Evolutionary conservation across 2,329 filamentous ascomycete genomes (phyloP), one percentile per base, ranked within the genome.

Genomic region (Dryadomyces sulphureus): DNA sequence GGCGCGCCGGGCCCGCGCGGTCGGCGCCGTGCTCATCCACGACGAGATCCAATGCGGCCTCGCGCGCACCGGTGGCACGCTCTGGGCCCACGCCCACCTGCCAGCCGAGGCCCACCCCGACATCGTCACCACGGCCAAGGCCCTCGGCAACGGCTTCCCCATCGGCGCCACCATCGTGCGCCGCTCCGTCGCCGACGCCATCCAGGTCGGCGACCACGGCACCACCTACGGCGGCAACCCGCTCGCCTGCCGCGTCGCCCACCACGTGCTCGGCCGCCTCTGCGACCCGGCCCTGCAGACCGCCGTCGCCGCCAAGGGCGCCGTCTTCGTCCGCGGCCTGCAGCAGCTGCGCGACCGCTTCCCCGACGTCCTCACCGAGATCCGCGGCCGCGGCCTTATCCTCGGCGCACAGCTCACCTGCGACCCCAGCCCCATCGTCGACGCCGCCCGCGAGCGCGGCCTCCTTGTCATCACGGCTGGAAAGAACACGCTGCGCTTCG

Each of bases 31-130:
- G 4, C 68, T 98, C 48, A 84, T 95, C 59, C 90, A 92, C 62
- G 92, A 98, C 58, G 92, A 98, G 69, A 98, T 98, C 52, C 92
- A 98, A 65, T 95, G 88, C 62, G 92, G 92, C 45, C 70, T 98
- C 30, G 79, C 81, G 22, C 81, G 92, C 45, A 96, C 92, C 1
- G 92, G 53, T 38, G 51, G 92, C 32, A 73, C 71, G 12, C 73
- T 98, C 56, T 98, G 92, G 92, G 92, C 92, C 0, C 90, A 98
- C 59, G 72, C 72, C 11, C 69, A 72, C 48, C 72, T 92, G 21
- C 82, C 85, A 32, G 67, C 72, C 54, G 80, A 84, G 53, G 87
- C 88, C 2, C 92, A 98, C 60, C 92, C 92, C 7, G 92, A 98
- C 57, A 81, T 98, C 53, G 66, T 98, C 52, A 95, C 90, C 14